These are phyloP conservation scores for Colletotrichum camelliae DNA, from an alignment of 2,329 filamentous ascomycete genomes.

Conservation along the genomic window DNA sequence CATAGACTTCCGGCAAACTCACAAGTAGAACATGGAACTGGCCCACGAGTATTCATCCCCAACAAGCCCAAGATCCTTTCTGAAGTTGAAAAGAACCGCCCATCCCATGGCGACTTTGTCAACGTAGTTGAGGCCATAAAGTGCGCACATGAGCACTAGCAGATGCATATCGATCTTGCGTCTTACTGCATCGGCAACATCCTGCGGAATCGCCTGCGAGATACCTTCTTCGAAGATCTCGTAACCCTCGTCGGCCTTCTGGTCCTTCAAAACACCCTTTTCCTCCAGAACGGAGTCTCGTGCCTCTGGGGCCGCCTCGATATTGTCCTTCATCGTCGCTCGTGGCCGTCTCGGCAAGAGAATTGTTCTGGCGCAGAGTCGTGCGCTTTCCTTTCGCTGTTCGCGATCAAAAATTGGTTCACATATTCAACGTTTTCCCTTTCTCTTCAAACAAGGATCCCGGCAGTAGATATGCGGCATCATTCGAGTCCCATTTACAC, in stretches of 20 bases:
- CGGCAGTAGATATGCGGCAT: neutral
- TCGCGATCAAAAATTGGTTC: neutral
- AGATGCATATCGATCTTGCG: slow-evolving; percentile 24
- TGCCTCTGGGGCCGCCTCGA: neutral
- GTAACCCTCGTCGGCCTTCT: neutral
- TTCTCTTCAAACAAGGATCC: neutral
- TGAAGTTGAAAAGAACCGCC: slow-evolving; percentile 29
- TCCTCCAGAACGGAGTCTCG: neutral
- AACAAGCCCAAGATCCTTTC: slow-evolving; percentile 24
- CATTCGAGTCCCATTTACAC: neutral
- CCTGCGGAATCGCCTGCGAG: slow-evolving; percentile 12
- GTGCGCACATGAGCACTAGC: slow-evolving; percentile 26
- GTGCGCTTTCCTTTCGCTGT: neutral
- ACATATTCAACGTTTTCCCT: neutral
- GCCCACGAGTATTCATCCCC: slow-evolving; percentile 8
- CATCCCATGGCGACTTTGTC: slow-evolving; percentile 28
- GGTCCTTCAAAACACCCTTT: slow-evolving; percentile 7
- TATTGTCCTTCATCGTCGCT: neutral
- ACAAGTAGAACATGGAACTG: neutral
- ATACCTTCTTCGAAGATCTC: neutral
- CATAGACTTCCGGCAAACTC: neutral
- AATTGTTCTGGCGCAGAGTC: neutral
- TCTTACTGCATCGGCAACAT: slow-evolving; percentile 22
- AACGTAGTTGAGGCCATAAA: slow-evolving; percentile 29
- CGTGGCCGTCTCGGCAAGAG: neutral